Evolutionary conservation across 176 grass and related monocot genomes (phyloP), one percentile per base, ranked within the genome.

Genomic region (Melocanna baccifera): DNA sequence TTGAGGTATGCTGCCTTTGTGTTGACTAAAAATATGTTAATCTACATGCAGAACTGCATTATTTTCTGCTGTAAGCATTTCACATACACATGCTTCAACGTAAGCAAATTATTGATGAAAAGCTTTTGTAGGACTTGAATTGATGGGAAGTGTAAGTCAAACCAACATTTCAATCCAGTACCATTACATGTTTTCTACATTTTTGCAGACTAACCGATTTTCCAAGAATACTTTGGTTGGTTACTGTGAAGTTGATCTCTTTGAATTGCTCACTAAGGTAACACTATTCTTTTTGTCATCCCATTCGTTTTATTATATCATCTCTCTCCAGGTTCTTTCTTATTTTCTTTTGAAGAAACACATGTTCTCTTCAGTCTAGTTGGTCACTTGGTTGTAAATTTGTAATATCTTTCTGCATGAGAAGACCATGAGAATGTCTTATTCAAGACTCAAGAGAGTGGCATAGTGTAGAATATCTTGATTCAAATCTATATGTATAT

Each of bases 171-270:
- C 39, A 62, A 29, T 74, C 7, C 40, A 43, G 22, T 83, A 71
- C 2, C 30, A 10, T 86, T 80, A 80, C 76, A 76, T 87, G n/a
- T 78, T 62, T 69, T 67, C 1, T 66, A 20, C 26, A 52, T 86
- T 89, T 91, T 75, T 79, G 62, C 84, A 99, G 96, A 94, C 91
- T 59, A 99, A 99, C 45, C 84, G 87, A 45, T 99, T 99, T 57
- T 94, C 93, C 11, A 99, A 89, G 83, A 99, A 85, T 83, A 99
- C 89, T 85, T 84, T 99, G 77, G 89, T 99, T 89, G 96, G 96
- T 77, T 99, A 96, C 75, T 99, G 96, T 62, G 93, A 99, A 77
- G 90, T 99, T 78, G 86, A 99, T 91, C 86, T 99, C 78, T 92
- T 87, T 22, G 87, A 96, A 62, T 56, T 99, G 77, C 93, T 99